A percentile compares a stretch with the other conserved stretches of the same genome.
phyloP scores from a whole-genome alignment of 805 yeast species.

The Isabelozyma pseudorhagii region DNA sequence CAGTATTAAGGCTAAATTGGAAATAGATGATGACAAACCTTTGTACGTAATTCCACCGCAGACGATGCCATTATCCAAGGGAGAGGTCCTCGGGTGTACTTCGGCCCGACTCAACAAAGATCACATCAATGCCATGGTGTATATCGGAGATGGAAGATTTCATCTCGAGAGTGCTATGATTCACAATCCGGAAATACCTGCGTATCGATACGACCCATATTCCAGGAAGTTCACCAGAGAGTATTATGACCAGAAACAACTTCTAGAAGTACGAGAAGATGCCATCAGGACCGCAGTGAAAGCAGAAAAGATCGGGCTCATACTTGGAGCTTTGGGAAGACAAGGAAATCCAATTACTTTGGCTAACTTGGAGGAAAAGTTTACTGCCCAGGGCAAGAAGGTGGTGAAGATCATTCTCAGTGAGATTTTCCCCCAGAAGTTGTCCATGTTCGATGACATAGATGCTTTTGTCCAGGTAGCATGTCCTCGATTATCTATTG shows the following conservation, averaged over 20 bases:
- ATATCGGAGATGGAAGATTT: constrained; percentile 94
- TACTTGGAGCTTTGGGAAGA: constrained; percentile 91
- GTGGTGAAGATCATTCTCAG: constrained; percentile 82
- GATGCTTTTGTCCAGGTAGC: constrained; percentile 98
- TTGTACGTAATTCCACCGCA: constrained; percentile 82
- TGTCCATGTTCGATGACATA: constrained; percentile 87
- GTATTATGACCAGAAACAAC: constrained; percentile 79
- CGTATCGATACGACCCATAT: constrained; percentile 93
- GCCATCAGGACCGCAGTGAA: constrained; percentile 64
- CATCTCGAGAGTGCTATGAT: constrained; percentile 96
- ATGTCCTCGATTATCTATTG: constrained; percentile 92
- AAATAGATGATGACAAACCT: constrained; percentile 44
- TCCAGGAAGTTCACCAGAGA: constrained; percentile 88
- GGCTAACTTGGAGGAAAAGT: constrained; percentile 55
- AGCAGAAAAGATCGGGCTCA: constrained; percentile 73
- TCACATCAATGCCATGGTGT: constrained; percentile 76
- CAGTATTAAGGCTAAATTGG: constrained; percentile 61
- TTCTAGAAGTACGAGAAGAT: constrained; percentile 67
- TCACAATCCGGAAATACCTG: constrained; percentile 90
- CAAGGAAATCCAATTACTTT: constrained; percentile 87
- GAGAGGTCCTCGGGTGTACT: constrained; percentile 96
- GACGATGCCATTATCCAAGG: constrained; percentile 86
- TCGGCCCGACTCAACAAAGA: constrained; percentile 72
- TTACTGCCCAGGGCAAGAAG: constrained; percentile 54
- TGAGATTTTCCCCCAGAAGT: constrained; percentile 89